Evolutionary conservation across 2,329 filamentous ascomycete species (phyloP).

Genomic region (Pyrenochaeta sp.): DNA sequence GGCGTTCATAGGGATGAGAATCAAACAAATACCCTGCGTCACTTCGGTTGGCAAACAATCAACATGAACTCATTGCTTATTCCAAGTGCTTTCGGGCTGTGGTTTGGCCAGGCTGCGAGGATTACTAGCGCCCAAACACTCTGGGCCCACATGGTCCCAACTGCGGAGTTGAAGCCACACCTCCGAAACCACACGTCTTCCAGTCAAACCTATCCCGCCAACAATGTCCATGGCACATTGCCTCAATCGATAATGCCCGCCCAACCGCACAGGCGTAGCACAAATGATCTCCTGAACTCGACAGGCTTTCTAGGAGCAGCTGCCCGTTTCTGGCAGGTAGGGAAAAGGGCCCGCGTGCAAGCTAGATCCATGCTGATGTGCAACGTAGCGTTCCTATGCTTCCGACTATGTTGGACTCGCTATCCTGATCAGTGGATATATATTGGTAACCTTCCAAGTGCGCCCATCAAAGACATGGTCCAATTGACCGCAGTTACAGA

Average conservation of each 20-base stretch:
- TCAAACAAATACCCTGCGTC: too few relatives aligned
- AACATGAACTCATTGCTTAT: too few relatives aligned
- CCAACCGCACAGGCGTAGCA: constrained; percentile 34
- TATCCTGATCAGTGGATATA: constrained; percentile 73
- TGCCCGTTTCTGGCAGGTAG: constrained; percentile 61
- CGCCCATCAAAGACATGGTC: neutral
- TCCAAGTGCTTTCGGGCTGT: too few relatives aligned
- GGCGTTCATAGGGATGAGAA: too few relatives aligned
- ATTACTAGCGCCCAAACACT: constrained; percentile 9
- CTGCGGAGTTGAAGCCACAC: constrained; percentile 31
- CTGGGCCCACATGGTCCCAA: constrained; percentile 7
- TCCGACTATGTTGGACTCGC: constrained; percentile 85
- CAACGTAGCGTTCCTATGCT: constrained; percentile 76
- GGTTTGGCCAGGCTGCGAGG: too few relatives aligned
- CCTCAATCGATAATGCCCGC: constrained; percentile 39
- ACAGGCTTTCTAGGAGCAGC: constrained; percentile 56
- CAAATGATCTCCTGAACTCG: constrained; percentile 34
- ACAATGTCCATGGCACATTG: constrained; percentile 23
- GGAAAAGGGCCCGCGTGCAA: constrained; percentile 3
- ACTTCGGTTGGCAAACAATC: too few relatives aligned
- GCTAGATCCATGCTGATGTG: neutral
- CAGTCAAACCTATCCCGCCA: constrained; percentile 2
- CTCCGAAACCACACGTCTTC: constrained; percentile 22
- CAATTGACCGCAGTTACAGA: constrained; percentile 52
- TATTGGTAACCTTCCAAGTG: constrained; percentile 57